A percentile compares a stretch with the other conserved stretches of the same genome.
Conservation (phyloP, 1,284 basidiomycete species). For the Rhodofomes roseus region DNA sequence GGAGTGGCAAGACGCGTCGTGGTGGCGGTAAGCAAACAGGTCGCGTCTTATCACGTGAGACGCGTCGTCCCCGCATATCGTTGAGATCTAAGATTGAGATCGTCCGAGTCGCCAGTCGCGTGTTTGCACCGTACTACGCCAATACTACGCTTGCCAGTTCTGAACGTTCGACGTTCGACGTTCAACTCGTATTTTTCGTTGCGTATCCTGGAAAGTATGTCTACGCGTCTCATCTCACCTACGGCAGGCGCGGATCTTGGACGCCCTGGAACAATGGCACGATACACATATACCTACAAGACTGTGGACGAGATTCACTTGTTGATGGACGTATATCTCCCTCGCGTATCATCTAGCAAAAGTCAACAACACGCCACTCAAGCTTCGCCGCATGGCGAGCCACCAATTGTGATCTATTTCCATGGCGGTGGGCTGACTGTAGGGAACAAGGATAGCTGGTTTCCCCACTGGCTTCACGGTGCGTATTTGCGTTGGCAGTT, state of each 20-base stretch:
- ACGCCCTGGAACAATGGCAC: too few species aligned
- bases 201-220: too few species aligned
- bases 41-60: slow-evolving; percentile 12
- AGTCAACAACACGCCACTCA: too few species aligned
- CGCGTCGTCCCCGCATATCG: background rate
- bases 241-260: too few species aligned
- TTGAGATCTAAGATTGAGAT: background rate
- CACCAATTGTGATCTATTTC: slow-evolving; percentile 57
- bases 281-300: slow-evolving; percentile 21
- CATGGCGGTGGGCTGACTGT: slow-evolving; percentile 62
- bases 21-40: slow-evolving; percentile 1
- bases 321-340: slow-evolving; percentile 22
- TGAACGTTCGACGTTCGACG: too few species aligned
- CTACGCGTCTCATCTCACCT: too few species aligned
- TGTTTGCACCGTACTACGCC: too few species aligned
- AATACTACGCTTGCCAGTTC: too few species aligned
- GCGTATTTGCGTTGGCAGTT: slow-evolving; percentile 19
- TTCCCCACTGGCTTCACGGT: slow-evolving; percentile 60
- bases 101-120: too few species aligned
- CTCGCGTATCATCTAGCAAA: background rate
- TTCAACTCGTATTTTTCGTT: too few species aligned
- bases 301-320: slow-evolving; percentile 9
- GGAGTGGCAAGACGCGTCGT: slow-evolving; percentile 7
- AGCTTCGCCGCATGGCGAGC: too few species aligned
- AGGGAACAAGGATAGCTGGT: slow-evolving; percentile 55